Evolutionary conservation across 2,329 filamentous ascomycete species (phyloP).

Genomic region (Ilyonectria mors-panacis): DNA sequence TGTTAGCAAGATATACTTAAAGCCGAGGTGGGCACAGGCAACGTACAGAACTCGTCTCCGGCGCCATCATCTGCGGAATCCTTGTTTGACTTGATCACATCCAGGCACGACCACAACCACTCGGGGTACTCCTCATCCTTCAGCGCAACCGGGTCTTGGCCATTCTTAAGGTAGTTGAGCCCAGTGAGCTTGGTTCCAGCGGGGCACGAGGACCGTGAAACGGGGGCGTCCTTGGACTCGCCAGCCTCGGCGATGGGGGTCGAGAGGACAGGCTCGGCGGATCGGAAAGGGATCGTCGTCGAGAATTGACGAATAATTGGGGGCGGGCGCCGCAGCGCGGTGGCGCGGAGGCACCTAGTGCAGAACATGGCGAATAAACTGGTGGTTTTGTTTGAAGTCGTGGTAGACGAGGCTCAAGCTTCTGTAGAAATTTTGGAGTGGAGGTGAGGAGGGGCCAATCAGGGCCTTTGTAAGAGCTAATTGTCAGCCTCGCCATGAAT

Average conservation of each 20-base stretch:
- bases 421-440: conserved; percentile 51
- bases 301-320: conserved; percentile 58
- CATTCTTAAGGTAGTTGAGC: conserved; percentile 83
- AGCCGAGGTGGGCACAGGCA: background rate
- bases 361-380: conserved; percentile 57
- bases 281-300: conserved; percentile 54
- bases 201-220: conserved; percentile 66
- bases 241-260: conserved; percentile 52
- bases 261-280: conserved; percentile 56
- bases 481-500: conserved; percentile 49
- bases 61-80: conserved; percentile 67
- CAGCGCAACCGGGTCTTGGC: conserved; percentile 79
- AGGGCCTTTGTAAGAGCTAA: conserved; percentile 35
- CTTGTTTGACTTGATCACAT: conserved; percentile 69
- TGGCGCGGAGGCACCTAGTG: conserved; percentile 65
- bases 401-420: conserved; percentile 42
- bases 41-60: conserved; percentile 86
- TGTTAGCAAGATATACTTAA: conserved; percentile 33
- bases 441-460: conserved; percentile 46
- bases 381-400: conserved; percentile 46
- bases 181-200: conserved; percentile 81
- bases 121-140: conserved; percentile 83
- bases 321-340: conserved; percentile 50
- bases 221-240: conserved; percentile 51
- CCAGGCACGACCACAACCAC: conserved; percentile 84